A percentile compares a stretch with the other conserved stretches of the same genome.
These are phyloP conservation scores for Discostella stelligeroides DNA, from an alignment of 108 stramenopile species.

Conservation along the genomic window DNA sequence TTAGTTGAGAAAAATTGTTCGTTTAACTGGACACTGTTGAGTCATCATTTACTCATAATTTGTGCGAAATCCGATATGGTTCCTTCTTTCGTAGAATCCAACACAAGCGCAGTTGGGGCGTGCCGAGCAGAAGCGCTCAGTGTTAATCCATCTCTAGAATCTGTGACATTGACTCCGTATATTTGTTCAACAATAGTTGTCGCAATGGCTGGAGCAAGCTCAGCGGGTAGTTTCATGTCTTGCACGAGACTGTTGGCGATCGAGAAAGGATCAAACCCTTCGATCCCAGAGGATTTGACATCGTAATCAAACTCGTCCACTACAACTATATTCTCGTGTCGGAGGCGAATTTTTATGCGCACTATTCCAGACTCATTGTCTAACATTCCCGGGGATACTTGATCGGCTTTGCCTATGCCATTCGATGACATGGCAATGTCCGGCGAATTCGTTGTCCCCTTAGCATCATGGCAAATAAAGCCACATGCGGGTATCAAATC, in stretches of 20 bases:
- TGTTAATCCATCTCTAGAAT: constrained; percentile 19
- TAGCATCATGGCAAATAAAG: not conserved
- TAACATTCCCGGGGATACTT: not conserved
- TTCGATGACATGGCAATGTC: not conserved
- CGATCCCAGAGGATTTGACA: constrained; percentile 51
- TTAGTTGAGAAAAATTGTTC: too few relatives aligned
- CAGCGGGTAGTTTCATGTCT: constrained; percentile 72
- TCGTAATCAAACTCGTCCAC: constrained; percentile 63
- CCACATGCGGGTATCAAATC: constrained; percentile 11
- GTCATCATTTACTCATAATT: constrained; percentile 12
- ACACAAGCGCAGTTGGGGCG: constrained; percentile 35
- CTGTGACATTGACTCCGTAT: constrained; percentile 38
- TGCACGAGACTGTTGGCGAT: constrained; percentile 57
- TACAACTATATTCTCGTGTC: constrained; percentile 45
- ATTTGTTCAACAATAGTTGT: constrained; percentile 71
- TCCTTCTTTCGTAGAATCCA: constrained; percentile 33
- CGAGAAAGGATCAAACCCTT: constrained; percentile 51
- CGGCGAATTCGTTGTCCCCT: not conserved
- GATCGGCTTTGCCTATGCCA: not conserved
- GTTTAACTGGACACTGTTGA: too few relatives aligned
- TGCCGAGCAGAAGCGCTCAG: not conserved
- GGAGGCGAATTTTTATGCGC: constrained; percentile 43
- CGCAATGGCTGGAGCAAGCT: constrained; percentile 62
- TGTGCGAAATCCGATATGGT: constrained; percentile 30
- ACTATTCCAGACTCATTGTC: constrained; percentile 17